These are phyloP conservation scores for Lecanosticta acicola DNA, from an alignment of 2,329 filamentous ascomycete species.

Conservation along the genomic window DNA sequence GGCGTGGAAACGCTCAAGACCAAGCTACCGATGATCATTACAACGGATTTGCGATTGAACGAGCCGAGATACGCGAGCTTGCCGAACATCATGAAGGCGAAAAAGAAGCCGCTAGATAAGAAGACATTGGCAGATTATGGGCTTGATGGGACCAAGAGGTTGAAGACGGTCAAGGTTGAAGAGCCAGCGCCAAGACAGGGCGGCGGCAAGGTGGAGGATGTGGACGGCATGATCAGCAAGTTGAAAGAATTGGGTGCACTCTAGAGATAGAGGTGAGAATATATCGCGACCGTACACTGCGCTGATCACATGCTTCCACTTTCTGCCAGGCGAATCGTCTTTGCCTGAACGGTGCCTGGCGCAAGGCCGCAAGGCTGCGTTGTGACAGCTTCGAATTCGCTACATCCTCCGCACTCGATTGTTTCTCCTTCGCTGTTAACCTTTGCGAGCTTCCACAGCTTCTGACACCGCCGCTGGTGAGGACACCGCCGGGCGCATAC, in stretches of 20 bases:
- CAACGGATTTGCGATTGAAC: conserved; percentile 89
- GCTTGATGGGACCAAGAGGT: conserved; percentile 63
- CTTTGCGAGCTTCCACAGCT: too few species aligned
- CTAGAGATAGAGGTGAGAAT: conserved; percentile 35
- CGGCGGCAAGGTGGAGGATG: conserved; percentile 94
- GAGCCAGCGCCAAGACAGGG: conserved; percentile 85
- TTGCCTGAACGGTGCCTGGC: background rate
- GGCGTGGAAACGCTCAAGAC: conserved; percentile 84
- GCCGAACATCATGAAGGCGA: conserved; percentile 99
- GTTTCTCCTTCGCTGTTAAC: too few species aligned
- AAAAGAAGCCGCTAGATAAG: conserved; percentile 99
- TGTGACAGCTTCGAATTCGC: background rate
- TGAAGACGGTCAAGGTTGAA: conserved; percentile 86
- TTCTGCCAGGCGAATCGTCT: background rate
- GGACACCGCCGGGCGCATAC: too few species aligned
- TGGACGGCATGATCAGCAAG: conserved; percentile 88
- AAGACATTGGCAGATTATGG: conserved; percentile 78
- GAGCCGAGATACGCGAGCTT: conserved; percentile 91
- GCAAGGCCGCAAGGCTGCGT: background rate
- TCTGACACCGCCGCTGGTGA: too few species aligned
- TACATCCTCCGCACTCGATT: background rate
- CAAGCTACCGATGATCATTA: conserved; percentile 87
- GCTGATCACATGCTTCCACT: background rate
- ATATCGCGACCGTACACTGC: background rate
- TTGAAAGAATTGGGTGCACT: conserved; percentile 93